phyloP scores from a whole-genome alignment of 208 protist genomes.

The Tritrichomonas musculus region DNA sequence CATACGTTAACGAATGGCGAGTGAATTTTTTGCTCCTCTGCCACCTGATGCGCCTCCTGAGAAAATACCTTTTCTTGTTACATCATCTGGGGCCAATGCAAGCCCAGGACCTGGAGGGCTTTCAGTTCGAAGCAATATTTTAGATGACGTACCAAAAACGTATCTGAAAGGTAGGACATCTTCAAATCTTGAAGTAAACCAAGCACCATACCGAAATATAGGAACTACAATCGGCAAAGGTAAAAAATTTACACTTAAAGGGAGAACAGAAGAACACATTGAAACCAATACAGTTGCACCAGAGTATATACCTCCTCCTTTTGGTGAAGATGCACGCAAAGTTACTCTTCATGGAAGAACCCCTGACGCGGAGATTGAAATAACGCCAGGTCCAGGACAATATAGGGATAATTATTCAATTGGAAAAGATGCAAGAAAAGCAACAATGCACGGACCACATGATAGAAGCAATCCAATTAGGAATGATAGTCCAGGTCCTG shows the following conservation, averaged over 20 bases:
- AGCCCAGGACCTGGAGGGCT: not conserved
- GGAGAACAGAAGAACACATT: not conserved
- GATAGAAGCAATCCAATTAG: not conserved
- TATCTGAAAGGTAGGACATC: not conserved
- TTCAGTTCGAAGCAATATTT: not conserved
- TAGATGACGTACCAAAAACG: not conserved
- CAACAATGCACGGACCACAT: not conserved
- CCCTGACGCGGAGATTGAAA: not conserved
- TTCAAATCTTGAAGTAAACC: not conserved
- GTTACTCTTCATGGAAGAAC: not conserved
- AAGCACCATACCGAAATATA: not conserved
- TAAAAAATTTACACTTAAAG: not conserved
- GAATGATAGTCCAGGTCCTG: not conserved
- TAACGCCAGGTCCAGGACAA: not conserved
- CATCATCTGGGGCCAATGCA: not conserved
- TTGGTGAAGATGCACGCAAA: not conserved
- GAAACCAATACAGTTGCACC: not conserved
- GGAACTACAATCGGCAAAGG: not conserved
- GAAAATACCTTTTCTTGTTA: not conserved
- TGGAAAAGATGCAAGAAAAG: not conserved
- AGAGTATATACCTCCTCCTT: not conserved
- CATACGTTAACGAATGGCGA: too few relatives aligned
- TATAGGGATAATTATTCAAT: not conserved
- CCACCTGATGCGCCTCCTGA: not conserved
- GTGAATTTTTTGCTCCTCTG: not conserved